Conservation (phyloP, 1,284 basidiomycete species). For the Microbotryum lychnidis-dioicae region DNA sequence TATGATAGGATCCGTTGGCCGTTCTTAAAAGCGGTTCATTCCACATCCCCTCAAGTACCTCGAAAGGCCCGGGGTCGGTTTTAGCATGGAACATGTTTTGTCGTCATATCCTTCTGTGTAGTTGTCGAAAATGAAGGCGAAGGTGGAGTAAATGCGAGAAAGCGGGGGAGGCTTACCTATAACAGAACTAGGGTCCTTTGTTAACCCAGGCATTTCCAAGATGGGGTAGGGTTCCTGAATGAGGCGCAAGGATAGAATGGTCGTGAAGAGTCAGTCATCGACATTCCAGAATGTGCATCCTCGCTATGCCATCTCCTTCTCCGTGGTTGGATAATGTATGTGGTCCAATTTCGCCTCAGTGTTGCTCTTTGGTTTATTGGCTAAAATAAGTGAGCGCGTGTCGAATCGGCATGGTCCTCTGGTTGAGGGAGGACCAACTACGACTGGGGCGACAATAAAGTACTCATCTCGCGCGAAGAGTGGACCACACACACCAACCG, state of each 20-base stretch:
- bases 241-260: too few species aligned
- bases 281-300: too few species aligned
- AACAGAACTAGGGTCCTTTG: not conserved
- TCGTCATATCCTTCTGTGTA: conserved; percentile 3
- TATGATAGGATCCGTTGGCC: conserved; percentile 2
- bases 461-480: conserved; percentile 27
- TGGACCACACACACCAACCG: not conserved
- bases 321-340: not conserved
- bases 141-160: not conserved
- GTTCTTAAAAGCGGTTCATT: conserved; percentile 17
- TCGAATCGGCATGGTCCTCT: conserved; percentile 10
- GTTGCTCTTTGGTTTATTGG: conserved; percentile 27
- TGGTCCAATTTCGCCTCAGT: conserved; percentile 15
- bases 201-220: not conserved
- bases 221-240: too few species aligned
- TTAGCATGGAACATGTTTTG: conserved; percentile 25
- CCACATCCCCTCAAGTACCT: conserved; percentile 3
- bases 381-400: conserved; percentile 26
- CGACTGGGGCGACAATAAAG: conserved; percentile 36
- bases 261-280: too few species aligned
- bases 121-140: not conserved
- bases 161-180: not conserved
- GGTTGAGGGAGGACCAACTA: conserved; percentile 17
- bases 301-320: not conserved
- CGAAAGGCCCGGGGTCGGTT: conserved; percentile 3